Conservation (phyloP, 306 rosid genomes). For the Leucaena leucocephala region DNA sequence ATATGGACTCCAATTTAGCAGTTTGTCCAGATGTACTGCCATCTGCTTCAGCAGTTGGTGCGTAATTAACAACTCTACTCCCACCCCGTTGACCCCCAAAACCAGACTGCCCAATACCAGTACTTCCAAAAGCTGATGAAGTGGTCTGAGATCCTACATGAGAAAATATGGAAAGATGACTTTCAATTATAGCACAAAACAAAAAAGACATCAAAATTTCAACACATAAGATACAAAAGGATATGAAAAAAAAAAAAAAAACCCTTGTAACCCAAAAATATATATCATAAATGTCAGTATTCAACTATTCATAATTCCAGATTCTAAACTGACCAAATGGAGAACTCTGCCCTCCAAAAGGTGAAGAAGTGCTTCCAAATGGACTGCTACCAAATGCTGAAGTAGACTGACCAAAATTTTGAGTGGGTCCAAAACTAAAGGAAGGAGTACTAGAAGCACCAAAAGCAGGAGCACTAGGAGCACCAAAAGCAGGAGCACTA, state of each 20-base stretch:
- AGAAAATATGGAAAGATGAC: slow-evolving; percentile 27
- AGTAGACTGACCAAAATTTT: slow-evolving; percentile 75
- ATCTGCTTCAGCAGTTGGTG: slow-evolving; percentile 69
- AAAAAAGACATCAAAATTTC: not conserved
- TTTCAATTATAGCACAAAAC: slow-evolving; percentile 22
- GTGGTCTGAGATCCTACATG: slow-evolving; percentile 51
- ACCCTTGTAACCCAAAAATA: slow-evolving; percentile 7
- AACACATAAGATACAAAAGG: not conserved
- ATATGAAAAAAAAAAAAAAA: not conserved
- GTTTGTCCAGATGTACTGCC: slow-evolving; percentile 58
- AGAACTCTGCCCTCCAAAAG: slow-evolving; percentile 84
- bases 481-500: slow-evolving; percentile 47
- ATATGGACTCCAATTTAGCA: slow-evolving; percentile 86
- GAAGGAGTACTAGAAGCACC: slow-evolving; percentile 62
- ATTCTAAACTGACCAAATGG: slow-evolving; percentile 67
- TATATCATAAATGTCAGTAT: slow-evolving; percentile 10
- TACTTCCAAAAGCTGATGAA: slow-evolving; percentile 49
- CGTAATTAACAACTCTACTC: slow-evolving; percentile 68
- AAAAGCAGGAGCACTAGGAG: slow-evolving; percentile 55
- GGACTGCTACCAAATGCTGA: slow-evolving; percentile 76
- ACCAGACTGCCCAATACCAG: slow-evolving; percentile 10
- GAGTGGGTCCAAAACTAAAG: slow-evolving; percentile 65
- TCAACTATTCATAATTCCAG: not conserved
- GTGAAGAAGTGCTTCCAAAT: slow-evolving; percentile 57
- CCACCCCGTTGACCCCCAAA: slow-evolving; percentile 86